phyloP scores from a whole-genome alignment of 2,329 filamentous ascomycete genomes.

The Berkeleyomyces rouxiae region DNA sequence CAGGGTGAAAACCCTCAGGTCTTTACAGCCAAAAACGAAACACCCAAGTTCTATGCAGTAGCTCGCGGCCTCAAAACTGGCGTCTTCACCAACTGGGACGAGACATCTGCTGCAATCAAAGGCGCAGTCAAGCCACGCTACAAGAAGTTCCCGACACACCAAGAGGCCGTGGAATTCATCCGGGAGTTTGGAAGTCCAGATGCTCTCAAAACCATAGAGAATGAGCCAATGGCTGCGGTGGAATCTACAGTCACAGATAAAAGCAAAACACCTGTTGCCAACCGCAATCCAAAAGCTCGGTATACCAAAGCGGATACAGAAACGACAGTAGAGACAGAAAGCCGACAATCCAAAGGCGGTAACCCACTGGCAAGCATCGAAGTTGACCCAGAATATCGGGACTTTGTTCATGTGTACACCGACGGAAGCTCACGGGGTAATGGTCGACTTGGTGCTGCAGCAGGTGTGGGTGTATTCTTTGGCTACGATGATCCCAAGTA shows the following conservation, averaged over 20 bases:
- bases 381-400: conserved; percentile 21
- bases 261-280: conserved; percentile 1
- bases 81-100: conserved; percentile 48
- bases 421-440: conserved; percentile 47
- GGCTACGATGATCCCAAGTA: conserved; percentile 38
- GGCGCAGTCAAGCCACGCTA: conserved; percentile 55
- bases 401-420: conserved; percentile 32
- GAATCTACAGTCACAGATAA: conserved; percentile 11
- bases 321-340: background rate
- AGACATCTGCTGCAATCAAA: conserved; percentile 55
- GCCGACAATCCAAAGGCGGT: background rate
- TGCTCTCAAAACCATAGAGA: conserved; percentile 26
- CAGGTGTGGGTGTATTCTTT: conserved; percentile 49
- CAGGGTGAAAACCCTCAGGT: conserved; percentile 35
- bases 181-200: conserved; percentile 28
- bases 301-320: background rate
- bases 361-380: background rate
- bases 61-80: conserved; percentile 41
- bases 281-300: background rate
- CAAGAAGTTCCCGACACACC: conserved; percentile 49
- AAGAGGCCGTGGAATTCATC: conserved; percentile 68
- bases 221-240: conserved; percentile 17
- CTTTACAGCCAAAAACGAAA: conserved; percentile 25
- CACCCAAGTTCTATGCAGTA: conserved; percentile 39
- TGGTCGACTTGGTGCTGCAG: conserved; percentile 35